These are phyloP conservation scores for Hippophae rhamnoides DNA, from an alignment of 306 rosid species.

Conservation along the genomic window DNA sequence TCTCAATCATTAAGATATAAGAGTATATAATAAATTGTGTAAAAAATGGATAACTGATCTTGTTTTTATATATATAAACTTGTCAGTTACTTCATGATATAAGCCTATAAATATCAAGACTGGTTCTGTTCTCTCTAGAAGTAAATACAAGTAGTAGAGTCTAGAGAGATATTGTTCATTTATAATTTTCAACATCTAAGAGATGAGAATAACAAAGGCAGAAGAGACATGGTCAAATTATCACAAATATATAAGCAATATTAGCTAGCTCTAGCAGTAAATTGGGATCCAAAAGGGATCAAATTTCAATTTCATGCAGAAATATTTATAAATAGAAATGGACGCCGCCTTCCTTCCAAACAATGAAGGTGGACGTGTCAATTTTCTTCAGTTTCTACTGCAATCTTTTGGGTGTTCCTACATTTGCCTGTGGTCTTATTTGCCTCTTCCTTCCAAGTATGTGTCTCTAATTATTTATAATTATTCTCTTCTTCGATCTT, in stretches of 20 bases:
- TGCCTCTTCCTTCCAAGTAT: constrained; percentile 48
- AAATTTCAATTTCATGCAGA: background rate
- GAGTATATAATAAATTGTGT: too few species aligned
- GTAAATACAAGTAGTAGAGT: background rate
- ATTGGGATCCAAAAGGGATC: too few species aligned
- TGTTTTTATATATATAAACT: background rate
- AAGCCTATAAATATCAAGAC: too few species aligned
- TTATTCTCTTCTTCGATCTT: background rate
- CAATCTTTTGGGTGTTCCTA: constrained; percentile 54
- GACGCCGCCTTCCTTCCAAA: constrained; percentile 42
- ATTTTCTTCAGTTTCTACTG: constrained; percentile 30
- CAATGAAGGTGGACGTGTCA: constrained; percentile 32
- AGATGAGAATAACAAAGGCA: too few species aligned
- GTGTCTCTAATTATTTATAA: background rate
- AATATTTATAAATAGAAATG: constrained; percentile 25
- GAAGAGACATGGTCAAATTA: too few species aligned
- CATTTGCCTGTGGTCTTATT: constrained; percentile 63
- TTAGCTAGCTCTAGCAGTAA: too few species aligned
- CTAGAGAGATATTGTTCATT: too few species aligned
- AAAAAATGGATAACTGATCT: too few species aligned
- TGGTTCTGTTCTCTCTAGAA: background rate
- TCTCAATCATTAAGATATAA: too few species aligned
- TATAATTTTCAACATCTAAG: too few species aligned
- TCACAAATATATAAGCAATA: too few species aligned
- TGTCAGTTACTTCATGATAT: too few species aligned